A percentile compares a stretch with the other conserved stretches of the same genome.
Conservation (phyloP, 2,329 filamentous ascomycete genomes). For the Aspergillus bombycis region DNA sequence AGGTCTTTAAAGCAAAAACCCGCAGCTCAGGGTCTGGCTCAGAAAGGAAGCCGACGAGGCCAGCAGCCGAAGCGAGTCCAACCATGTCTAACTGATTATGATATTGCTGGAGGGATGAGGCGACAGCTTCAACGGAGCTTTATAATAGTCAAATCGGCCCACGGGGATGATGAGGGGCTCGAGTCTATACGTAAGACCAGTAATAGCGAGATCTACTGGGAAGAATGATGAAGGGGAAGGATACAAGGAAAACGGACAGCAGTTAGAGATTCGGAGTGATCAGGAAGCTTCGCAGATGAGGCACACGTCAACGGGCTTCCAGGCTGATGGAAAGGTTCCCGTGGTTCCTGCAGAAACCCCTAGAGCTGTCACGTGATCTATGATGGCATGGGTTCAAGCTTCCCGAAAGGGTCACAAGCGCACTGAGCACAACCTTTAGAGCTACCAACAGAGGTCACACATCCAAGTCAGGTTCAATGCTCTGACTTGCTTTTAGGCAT, state of each 20-base stretch:
- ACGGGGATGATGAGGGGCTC: slow-evolving; percentile 15
- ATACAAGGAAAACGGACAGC: slow-evolving; percentile 28
- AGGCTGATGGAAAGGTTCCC: slow-evolving; percentile 25
- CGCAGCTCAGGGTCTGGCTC: slow-evolving; percentile 94
- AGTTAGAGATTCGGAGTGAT: slow-evolving; percentile 22
- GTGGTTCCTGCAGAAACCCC: slow-evolving; percentile 32
- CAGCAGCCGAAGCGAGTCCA: slow-evolving; percentile 89
- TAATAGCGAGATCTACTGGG: slow-evolving; percentile 23
- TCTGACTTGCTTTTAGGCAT: neutral
- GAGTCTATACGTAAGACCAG: slow-evolving; percentile 22
- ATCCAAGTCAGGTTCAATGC: neutral
- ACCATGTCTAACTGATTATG: slow-evolving; percentile 66
- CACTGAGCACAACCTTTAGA: neutral
- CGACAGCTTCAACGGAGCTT: slow-evolving; percentile 37
- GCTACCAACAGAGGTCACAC: neutral
- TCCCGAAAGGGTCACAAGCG: slow-evolving; percentile 12
- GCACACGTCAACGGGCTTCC: slow-evolving; percentile 37
- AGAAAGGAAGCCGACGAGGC: slow-evolving; percentile 90
- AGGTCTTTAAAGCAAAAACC: slow-evolving; percentile 89
- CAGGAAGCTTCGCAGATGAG: slow-evolving; percentile 26
- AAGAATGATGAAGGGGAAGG: slow-evolving; percentile 20
- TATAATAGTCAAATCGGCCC: slow-evolving; percentile 25
- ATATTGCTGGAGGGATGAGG: slow-evolving; percentile 35
- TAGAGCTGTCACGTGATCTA: slow-evolving; percentile 28
- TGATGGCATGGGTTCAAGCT: slow-evolving; percentile 13